Conservation (phyloP, 164 flowering plant species). For the Saururus chinensis region DNA sequence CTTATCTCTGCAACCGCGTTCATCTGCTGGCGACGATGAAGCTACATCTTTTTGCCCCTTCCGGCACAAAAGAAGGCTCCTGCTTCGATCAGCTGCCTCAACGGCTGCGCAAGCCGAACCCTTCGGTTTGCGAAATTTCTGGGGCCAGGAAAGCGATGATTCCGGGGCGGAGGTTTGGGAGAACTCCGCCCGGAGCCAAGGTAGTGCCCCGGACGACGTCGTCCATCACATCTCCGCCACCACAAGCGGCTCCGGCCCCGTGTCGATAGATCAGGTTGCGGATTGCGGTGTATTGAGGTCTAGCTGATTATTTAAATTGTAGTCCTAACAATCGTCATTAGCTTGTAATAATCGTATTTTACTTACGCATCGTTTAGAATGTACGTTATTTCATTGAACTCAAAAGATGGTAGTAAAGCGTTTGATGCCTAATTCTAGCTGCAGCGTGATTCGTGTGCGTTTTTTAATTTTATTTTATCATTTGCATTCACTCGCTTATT, state of each 20-base stretch:
- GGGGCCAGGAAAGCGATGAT: not conserved
- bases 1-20: not conserved
- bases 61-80: not conserved
- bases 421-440: too few relatives aligned
- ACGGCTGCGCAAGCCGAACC: not conserved
- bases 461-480: too few relatives aligned
- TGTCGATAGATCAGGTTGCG: not conserved
- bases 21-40: not conserved
- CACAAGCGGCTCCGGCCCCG: not conserved
- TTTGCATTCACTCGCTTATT: too few relatives aligned
- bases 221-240: not conserved
- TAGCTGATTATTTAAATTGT: not conserved
- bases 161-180: too few relatives aligned
- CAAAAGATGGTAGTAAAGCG: too few relatives aligned
- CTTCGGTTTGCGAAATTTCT: not conserved
- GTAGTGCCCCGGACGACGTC: not conserved
- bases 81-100: not conserved
- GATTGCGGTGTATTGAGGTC: not conserved
- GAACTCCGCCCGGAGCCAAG: not conserved
- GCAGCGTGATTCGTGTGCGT: too few relatives aligned
- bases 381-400: too few relatives aligned
- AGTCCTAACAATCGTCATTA: too few relatives aligned
- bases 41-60: not conserved
- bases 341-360: too few relatives aligned
- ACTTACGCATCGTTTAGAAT: too few relatives aligned